Evolutionary conservation across 441 rosid species (phyloP).

Genomic region (Gossypium schwendimanii): DNA sequence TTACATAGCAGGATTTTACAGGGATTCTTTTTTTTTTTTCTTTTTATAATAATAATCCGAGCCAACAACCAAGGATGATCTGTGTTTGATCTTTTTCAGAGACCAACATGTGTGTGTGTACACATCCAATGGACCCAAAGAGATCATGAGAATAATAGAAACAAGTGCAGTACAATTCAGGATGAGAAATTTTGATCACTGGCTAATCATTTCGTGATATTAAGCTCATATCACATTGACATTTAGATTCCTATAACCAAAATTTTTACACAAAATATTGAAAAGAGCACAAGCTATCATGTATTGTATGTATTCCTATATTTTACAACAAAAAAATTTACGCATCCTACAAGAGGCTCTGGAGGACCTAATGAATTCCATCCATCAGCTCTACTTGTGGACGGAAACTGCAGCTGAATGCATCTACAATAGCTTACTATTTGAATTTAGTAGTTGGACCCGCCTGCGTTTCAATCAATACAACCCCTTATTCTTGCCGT

Average conservation of each 20-base stretch:
- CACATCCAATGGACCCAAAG: background rate
- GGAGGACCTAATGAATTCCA: conserved; percentile 10
- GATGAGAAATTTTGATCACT: background rate
- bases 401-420: background rate
- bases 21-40: background rate
- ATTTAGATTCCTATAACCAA: conserved; percentile 25
- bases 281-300: background rate
- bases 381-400: conserved; percentile 13
- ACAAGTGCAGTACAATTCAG: background rate
- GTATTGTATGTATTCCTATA: background rate
- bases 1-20: background rate
- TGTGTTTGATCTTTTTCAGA: background rate
- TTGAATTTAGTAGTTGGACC: background rate
- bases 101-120: background rate
- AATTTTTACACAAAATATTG: conserved; percentile 14
- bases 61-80: background rate
- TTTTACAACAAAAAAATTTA: conserved; percentile 22
- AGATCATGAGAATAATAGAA: background rate
- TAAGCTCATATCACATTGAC: conserved; percentile 11
- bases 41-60: background rate
- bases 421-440: background rate
- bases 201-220: conserved; percentile 2
- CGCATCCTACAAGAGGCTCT: background rate
- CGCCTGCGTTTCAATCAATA: conserved; percentile 2
- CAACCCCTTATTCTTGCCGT: background rate